Base-by-base conservation (phyloP, 331 rosid genomes). In the Rosa hybrid region DNA sequence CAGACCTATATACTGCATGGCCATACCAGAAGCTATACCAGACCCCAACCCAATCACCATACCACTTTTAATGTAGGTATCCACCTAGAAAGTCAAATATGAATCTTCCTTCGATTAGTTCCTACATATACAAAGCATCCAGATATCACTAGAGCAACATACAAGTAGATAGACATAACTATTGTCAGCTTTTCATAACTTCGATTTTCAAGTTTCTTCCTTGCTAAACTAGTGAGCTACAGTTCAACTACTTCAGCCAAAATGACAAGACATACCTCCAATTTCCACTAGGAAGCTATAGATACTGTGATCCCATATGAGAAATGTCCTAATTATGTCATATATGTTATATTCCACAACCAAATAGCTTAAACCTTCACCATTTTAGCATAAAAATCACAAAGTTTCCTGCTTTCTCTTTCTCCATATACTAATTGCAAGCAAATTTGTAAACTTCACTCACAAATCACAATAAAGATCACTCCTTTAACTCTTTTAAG, bases 41-140 rank as follows among this genome's bases (percentile, higher is more conserved):
- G 91, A 92, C 11, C 96, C 98, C 85, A 94, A 84, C 60, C 97
- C 98, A 80, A 92, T 83, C 81, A 90, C 88, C 97, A 92, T 94
- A 63, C 97, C 97, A 80, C 87, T 89, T 85, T 86, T 84, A 63
- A 92, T 83, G 21, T 92, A 87, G 46, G 91, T 75, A 83, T 94
- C 92, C 91, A 94, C 98, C 98, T 94, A 82, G 77, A 90, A 87
- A 81, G 44, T 69, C 78, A 75, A 51, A 72, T 57, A 49, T 46
- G 13, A 75, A 86, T 79, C 64, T 77, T 62, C 80, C 49, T 72
- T 34, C 38, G 25, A 74, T 75, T 59, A 59, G 59, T 78, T 48
- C 27, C 72, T 41, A 78, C 76, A 53, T 68, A 45, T 46, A 39
- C n/a, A 20, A 70, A 73, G 7, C 45, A 53, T 54, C 6, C 27